These are phyloP conservation scores for Coemansia sp. DNA, from an alignment of 192 early-diverging fungal species.

Conservation along the genomic window DNA sequence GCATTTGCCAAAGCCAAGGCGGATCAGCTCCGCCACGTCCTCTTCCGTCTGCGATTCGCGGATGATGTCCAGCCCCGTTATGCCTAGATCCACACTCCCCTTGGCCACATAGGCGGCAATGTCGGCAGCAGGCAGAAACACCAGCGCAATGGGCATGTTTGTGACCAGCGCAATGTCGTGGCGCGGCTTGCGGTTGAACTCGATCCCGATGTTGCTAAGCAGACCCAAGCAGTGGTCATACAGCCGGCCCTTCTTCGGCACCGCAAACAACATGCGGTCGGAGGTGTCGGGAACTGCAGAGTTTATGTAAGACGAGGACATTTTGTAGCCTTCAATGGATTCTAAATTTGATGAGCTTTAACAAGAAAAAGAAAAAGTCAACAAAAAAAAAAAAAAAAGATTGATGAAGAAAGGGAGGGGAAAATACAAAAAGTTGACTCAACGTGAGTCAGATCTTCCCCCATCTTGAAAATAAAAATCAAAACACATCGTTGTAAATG, in stretches of 20 bases:
- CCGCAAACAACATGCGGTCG: conserved; percentile 87
- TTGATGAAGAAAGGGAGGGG: background rate
- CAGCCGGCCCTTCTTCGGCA: conserved; percentile 98
- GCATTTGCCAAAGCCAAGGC: conserved; percentile 93
- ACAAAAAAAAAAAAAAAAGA: conserved; percentile 7
- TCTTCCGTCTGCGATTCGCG: conserved; percentile 77
- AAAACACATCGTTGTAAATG: conserved; percentile 19
- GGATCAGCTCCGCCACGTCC: conserved; percentile 68
- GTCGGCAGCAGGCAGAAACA: conserved; percentile 95
- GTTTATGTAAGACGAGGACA: conserved; percentile 31
- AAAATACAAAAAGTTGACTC: background rate
- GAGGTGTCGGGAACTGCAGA: conserved; percentile 45
- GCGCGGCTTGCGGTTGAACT: conserved; percentile 91
- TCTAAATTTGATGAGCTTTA: too few relatives aligned
- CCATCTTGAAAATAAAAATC: background rate
- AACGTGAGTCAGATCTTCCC: background rate
- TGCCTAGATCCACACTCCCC: conserved; percentile 95
- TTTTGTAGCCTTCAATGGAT: background rate
- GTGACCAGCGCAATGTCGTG: conserved; percentile 96
- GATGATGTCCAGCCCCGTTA: conserved; percentile 96
- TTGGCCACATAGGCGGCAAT: conserved; percentile 95
- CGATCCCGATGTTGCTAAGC: conserved; percentile 89
- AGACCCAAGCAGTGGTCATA: conserved; percentile 86
- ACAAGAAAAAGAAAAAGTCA: background rate
- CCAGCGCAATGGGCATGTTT: conserved; percentile 91